phyloP scores from a whole-genome alignment of 2,329 filamentous ascomycete species.

The Penicillium capsulatum region DNA sequence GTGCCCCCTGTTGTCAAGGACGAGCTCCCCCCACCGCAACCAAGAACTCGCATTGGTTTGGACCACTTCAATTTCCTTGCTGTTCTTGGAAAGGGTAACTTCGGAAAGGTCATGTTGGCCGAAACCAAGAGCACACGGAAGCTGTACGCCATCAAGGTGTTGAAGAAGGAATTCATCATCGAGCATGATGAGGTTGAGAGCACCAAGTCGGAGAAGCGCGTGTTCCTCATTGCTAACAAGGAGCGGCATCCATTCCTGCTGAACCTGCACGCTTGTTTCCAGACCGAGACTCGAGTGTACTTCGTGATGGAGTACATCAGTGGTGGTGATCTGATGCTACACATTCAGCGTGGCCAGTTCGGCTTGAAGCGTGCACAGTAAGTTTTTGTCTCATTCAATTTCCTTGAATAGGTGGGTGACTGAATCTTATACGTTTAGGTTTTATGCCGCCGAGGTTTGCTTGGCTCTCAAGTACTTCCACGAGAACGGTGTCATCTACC shows the following conservation, averaged over 20 bases:
- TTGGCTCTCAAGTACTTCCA: conserved; percentile 98
- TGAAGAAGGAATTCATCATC: conserved; percentile 99
- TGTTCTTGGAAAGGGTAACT: conserved; percentile 97
- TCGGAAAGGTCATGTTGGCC: conserved; percentile 98
- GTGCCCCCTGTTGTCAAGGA: conserved; percentile 27
- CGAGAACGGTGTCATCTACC: conserved; percentile 97
- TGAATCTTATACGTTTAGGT: too few species aligned
- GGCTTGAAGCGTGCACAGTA: conserved; percentile 93
- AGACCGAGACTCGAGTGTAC: conserved; percentile 96
- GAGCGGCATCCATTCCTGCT: conserved; percentile 94
- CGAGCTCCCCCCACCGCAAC: conserved; percentile 28
- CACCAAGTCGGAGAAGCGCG: conserved; percentile 93
- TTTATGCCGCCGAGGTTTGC: conserved; percentile 97
- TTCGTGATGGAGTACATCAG: conserved; percentile 99
- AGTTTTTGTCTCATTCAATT: conserved; percentile 42
- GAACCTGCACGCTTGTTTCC: conserved; percentile 95
- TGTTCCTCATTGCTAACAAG: conserved; percentile 95
- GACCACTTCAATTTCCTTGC: conserved; percentile 99
- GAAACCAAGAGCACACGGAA: conserved; percentile 91
- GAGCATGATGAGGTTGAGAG: conserved; percentile 99
- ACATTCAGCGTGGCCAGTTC: conserved; percentile 96
- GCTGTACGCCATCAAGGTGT: conserved; percentile 95
- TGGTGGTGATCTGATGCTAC: conserved; percentile 96
- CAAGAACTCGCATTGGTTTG: conserved; percentile 70
- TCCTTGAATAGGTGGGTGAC: too few species aligned